Base-by-base conservation (phyloP, 2,329 filamentous ascomycete species). In the Lojkania enalia region DNA sequence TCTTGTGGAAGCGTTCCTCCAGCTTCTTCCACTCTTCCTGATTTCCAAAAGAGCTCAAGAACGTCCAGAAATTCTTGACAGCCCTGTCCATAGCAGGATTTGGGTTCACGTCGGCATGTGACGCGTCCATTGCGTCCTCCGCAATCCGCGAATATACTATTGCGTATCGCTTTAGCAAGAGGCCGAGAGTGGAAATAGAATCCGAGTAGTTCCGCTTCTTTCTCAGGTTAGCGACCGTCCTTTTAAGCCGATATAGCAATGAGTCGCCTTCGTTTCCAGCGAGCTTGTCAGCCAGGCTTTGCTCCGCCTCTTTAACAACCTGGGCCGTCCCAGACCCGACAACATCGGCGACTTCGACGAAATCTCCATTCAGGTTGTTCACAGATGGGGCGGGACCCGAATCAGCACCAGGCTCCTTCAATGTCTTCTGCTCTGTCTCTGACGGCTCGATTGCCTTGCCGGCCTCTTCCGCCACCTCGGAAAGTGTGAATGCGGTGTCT, bases 181-280 rank as follows among this genome's bases (percentile, higher is more conserved):
- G 71, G 0, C 87, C 82, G 21, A 97, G 70, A 0, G 85, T 90
- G 1, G 88, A 90, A 0, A 96, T 90, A 0, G 91, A 96, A 36
- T 91, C 84, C 0, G 86, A 84, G 66, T 97, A 97, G 65, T 96
- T 90, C 5, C 79, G 82, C 39, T 87, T 83, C 60, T 88, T 80
- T 5, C 88, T 80, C 12, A 97, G 78, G 29, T 87, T 88, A 12
- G 81, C 56, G 3, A 97, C 83, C 0, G 86, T 84, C 58, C 86
- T 77, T 68, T 91, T 92, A 38, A 97, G 74, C 4, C 91, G 84
- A 54, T 84, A 78, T 4, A 92, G 61, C 44, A 97, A 71, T 0
- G 87, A 84, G 30, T 88, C 79, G 44, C 83, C 84, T 60, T 95
- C 86, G 3, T 87, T 82, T 2, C 86, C 86, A 0, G 78, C 77